A percentile compares a stretch with the other conserved stretches of the same genome.
These are phyloP conservation scores for Salvia hispanica DNA, from an alignment of 257 asterid genomes.

Conservation along the genomic window DNA sequence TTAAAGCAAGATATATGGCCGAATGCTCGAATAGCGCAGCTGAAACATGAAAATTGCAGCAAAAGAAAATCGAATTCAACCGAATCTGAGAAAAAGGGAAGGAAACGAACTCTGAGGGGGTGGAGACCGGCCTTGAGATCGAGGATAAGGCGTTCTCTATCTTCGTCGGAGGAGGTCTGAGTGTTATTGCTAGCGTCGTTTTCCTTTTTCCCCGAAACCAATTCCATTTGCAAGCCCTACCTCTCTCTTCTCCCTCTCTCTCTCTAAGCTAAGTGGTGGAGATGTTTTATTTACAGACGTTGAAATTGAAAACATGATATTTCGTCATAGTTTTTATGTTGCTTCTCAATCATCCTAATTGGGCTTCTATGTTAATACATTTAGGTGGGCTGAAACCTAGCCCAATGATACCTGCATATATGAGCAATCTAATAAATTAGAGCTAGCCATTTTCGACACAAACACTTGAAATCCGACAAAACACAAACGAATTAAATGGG, in stretches of 20 bases:
- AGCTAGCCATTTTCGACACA: no score
- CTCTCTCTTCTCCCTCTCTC: background rate
- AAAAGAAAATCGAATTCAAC: no score
- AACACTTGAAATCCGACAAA: no score
- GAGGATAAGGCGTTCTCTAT: constrained; percentile 61
- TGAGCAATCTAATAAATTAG: no score
- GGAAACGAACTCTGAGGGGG: constrained; percentile 72
- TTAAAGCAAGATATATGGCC: no score
- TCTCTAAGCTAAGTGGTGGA: background rate
- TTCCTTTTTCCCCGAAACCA: constrained; percentile 53
- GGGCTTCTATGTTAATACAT: constrained; percentile 8
- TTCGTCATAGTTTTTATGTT: background rate
- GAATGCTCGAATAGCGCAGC: no score
- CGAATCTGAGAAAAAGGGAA: background rate
- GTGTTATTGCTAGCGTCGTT: constrained; percentile 36
- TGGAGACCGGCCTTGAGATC: constrained; percentile 91
- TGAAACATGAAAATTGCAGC: no score
- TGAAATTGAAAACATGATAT: background rate
- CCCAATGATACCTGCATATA: background rate
- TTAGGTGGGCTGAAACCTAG: background rate
- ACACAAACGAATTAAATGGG: no score
- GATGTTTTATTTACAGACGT: constrained; percentile 18
- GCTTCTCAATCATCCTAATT: background rate
- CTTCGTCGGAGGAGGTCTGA: constrained; percentile 44
- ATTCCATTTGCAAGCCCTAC: constrained; percentile 53